Evolutionary conservation across 352 stramenopile species (phyloP).

Genomic region (Pythium biforme): DNA sequence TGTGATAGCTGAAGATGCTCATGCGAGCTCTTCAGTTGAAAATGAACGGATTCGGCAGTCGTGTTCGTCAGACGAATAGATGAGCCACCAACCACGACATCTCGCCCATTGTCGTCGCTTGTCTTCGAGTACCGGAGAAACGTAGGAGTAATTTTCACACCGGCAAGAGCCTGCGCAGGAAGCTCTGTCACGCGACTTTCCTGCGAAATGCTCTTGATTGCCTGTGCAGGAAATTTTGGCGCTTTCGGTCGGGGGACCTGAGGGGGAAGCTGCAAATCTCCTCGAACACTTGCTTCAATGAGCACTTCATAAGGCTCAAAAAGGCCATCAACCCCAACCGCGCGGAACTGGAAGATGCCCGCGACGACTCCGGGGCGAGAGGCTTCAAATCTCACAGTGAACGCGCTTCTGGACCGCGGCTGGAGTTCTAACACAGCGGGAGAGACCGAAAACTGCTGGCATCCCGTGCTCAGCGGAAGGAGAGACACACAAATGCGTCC

Average conservation of each 20-base stretch:
- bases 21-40: constrained; percentile 49
- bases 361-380: constrained; percentile 56
- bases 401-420: constrained; percentile 57
- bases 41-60: constrained; percentile 41
- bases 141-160: constrained; percentile 55
- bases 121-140: constrained; percentile 51
- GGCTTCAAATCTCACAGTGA: constrained; percentile 68
- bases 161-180: constrained; percentile 30
- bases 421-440: constrained; percentile 74
- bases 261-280: constrained; percentile 27
- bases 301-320: constrained; percentile 79
- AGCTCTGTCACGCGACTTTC: constrained; percentile 43
- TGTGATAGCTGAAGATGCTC: constrained; percentile 60
- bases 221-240: not conserved
- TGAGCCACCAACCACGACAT: not conserved
- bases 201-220: constrained; percentile 1
- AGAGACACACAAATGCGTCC: constrained; percentile 75
- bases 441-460: constrained; percentile 78
- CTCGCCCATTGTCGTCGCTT: not conserved
- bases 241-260: not conserved
- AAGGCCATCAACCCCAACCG: constrained; percentile 58
- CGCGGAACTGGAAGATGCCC: constrained; percentile 86
- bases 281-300: constrained; percentile 76
- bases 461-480: constrained; percentile 78
- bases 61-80: constrained; percentile 58